Conservation (phyloP, 2,329 filamentous ascomycete genomes). For the Thielaviopsis musarum region DNA sequence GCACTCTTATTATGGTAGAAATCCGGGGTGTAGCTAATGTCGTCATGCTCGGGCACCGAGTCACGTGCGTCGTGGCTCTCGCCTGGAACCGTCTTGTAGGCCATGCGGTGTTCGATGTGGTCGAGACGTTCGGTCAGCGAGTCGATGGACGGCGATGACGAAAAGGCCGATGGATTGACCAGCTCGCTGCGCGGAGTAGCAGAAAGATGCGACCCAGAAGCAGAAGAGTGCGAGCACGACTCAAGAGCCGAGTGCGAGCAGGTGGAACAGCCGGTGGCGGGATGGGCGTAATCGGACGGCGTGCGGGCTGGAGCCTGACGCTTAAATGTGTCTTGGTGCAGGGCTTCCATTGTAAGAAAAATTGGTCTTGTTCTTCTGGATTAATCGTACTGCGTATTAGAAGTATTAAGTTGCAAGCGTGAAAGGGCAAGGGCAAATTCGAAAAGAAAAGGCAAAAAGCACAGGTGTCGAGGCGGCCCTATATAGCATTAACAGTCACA, state of each 20-base stretch:
- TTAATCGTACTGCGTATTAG: too few relatives aligned
- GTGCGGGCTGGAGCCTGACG: conserved; percentile 4
- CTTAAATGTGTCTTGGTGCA: conserved; percentile 11
- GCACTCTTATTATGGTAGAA: background rate
- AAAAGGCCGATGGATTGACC: background rate
- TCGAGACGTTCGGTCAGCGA: background rate
- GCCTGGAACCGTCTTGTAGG: background rate
- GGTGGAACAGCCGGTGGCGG: background rate
- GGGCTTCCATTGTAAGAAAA: conserved; percentile 1
- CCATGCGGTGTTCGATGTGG: conserved; percentile 2
- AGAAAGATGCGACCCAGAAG: background rate
- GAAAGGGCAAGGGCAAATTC: background rate
- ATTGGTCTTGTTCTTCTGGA: too few relatives aligned
- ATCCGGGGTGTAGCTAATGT: background rate
- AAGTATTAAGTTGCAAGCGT: too few relatives aligned
- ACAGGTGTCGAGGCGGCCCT: background rate
- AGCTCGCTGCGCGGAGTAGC: conserved; percentile 5
- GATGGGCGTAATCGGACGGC: conserved; percentile 3
- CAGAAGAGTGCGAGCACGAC: too few relatives aligned
- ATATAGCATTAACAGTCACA: background rate
- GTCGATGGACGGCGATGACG: background rate
- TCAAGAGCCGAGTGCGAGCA: too few relatives aligned
- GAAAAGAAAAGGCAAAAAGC: background rate
- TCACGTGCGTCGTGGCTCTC: background rate
- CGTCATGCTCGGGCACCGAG: background rate